Base-by-base conservation (phyloP, 2,329 filamentous ascomycete genomes). In the Scleromitrula shiraiana region DNA sequence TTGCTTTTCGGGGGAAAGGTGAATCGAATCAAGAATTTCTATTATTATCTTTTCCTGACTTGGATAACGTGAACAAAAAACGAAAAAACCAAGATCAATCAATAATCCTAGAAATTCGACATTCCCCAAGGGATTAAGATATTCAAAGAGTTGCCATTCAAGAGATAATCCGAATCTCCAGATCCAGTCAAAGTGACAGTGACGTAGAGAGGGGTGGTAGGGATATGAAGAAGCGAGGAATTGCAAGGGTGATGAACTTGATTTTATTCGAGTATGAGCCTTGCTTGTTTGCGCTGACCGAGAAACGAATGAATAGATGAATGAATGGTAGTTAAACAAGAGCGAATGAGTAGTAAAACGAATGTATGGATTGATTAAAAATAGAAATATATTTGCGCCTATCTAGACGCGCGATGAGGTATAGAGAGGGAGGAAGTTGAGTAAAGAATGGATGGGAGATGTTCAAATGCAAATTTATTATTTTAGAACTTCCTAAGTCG, bases 81-180 rank as follows among this genome's bases (percentile, higher is more conserved):
- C n/a, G 33, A 10, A 12, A 37, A 17, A 37, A 15, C 20, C 33
- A 10, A 37, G 8, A 19, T 37, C 7, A 10, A 22, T 17, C 33
- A 37, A 37, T 10, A 19, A 19, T 37, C 15, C 17, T 20, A 19
- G 33, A 12, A 37, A 22, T 4, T 20, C 7, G n/a, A 15, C 14
- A 33, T 33, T 33, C 30, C 33, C 10, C 33, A 7, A 33, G 3
- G 19, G 33, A 7, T 10, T 10, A 36, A 36, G 5, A 10, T 37
- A 22, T 22, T 22, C 33, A 14, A 37, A 37, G 33, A 20, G 19
- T 8, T 36, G 50, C 51, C 53, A 46, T 46, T 32, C 42, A 26
- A 23, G 36, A 53, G 46, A 50, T 36, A 46, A 44, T 47, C 55
- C 50, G 51, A 51, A 58, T 58, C 52, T 55, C 51, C 50, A 48